phyloP scores from a whole-genome alignment of 257 asterid species.

The Marsdenia floribunda region DNA sequence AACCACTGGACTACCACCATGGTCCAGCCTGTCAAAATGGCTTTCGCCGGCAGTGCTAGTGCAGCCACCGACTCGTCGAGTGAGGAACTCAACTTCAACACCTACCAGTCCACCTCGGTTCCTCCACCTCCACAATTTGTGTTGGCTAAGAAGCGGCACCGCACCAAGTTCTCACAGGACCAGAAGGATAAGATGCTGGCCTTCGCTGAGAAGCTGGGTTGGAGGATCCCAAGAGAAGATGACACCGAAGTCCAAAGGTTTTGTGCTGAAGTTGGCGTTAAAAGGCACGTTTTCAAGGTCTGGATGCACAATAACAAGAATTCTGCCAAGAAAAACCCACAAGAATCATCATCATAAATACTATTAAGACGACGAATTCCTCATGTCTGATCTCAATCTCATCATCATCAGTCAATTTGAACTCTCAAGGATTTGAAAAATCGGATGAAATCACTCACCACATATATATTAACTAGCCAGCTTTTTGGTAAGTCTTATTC shows the following conservation, averaged over 20 bases:
- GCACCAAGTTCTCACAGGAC: conserved; percentile 69
- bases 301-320: conserved; percentile 95
- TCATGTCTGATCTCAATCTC: no score
- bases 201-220: conserved; percentile 82
- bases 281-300: conserved; percentile 85
- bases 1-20: conserved; percentile 36
- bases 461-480: neutral
- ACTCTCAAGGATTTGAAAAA: no score
- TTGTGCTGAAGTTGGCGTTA: conserved; percentile 77
- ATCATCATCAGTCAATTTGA: no score
- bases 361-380: no score
- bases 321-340: conserved; percentile 34
- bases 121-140: conserved; percentile 55
- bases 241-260: conserved; percentile 78
- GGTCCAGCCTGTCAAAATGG: conserved; percentile 64
- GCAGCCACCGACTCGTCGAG: conserved; percentile 72
- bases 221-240: conserved; percentile 93
- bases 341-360: conserved; percentile 11
- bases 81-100: conserved; percentile 71
- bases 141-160: conserved; percentile 51
- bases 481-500: neutral
- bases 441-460: no score
- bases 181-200: conserved; percentile 93
- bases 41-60: conserved; percentile 49
- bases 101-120: conserved; percentile 33